Percentiles rank a stretch among this genome's conserved stretches.
phyloP scores from a whole-genome alignment of 192 early-diverging fungal species.

The Chytriomyces sp. region DNA sequence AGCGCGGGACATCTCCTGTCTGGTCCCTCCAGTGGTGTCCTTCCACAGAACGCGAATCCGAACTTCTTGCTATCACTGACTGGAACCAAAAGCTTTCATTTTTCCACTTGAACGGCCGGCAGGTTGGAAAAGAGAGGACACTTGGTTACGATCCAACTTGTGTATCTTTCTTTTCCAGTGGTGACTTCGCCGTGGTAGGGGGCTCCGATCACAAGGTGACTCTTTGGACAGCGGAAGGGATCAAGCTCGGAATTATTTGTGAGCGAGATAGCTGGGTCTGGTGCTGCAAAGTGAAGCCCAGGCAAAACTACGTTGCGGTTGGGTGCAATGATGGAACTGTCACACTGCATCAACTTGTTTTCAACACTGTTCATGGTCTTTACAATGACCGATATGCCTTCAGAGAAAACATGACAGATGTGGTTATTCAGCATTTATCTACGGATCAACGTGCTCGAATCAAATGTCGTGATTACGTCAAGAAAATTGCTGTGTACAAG shows the following conservation, averaged over 20 bases:
- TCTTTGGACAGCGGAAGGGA: slow-evolving; percentile 60
- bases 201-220: slow-evolving; percentile 59
- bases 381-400: slow-evolving; percentile 61
- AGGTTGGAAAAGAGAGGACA: slow-evolving; percentile 61
- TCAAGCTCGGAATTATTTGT: slow-evolving; percentile 50
- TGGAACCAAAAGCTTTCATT: slow-evolving; percentile 61
- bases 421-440: slow-evolving; percentile 61
- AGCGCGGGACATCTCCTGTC: slow-evolving; percentile 52
- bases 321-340: slow-evolving; percentile 59
- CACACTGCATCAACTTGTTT: slow-evolving; percentile 51
- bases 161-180: slow-evolving; percentile 50
- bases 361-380: slow-evolving; percentile 62
- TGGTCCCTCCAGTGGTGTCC: slow-evolving; percentile 61
- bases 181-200: slow-evolving; percentile 56
- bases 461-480: slow-evolving; percentile 63
- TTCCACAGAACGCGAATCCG: slow-evolving; percentile 40
- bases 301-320: slow-evolving; percentile 54
- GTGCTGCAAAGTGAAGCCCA: slow-evolving; percentile 53
- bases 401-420: slow-evolving; percentile 63
- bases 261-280: slow-evolving; percentile 56
- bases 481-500: slow-evolving; percentile 60
- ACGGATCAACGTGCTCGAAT: slow-evolving; percentile 56
- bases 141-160: slow-evolving; percentile 54
- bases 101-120: slow-evolving; percentile 54
- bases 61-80: slow-evolving; percentile 58